Percentiles rank a stretch among this genome's conserved stretches.
Evolutionary conservation across 2,329 filamentous ascomycete species (phyloP).

Genomic region (Diaporthe amygdali): DNA sequence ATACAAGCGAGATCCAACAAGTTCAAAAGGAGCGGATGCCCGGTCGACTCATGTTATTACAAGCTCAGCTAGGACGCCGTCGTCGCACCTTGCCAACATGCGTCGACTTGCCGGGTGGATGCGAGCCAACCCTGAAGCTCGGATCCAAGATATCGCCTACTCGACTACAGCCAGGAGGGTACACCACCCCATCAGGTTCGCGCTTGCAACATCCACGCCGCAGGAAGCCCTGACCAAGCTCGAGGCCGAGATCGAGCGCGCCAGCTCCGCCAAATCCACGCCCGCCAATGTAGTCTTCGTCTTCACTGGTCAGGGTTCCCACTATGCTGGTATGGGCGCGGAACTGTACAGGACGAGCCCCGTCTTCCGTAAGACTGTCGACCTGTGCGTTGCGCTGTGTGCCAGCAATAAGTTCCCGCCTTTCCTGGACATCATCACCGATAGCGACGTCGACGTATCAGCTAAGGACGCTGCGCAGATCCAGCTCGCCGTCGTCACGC

Average conservation of each 20-base stretch:
- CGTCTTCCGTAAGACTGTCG: conserved; percentile 50
- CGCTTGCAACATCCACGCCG: conserved; percentile 43
- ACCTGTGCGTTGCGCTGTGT: conserved; percentile 57
- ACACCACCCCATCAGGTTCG: conserved; percentile 57
- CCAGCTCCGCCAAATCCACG: conserved; percentile 41
- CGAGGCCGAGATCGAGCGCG: conserved; percentile 37
- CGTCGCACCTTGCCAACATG: conserved; percentile 58
- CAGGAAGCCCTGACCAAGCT: conserved; percentile 41
- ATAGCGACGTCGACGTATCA: conserved; percentile 41
- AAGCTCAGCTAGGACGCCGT: conserved; percentile 52
- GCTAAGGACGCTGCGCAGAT: conserved; percentile 49
- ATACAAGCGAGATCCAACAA: conserved; percentile 41
- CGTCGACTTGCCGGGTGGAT: conserved; percentile 46
- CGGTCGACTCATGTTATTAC: conserved; percentile 57
- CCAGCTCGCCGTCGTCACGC: conserved; percentile 51
- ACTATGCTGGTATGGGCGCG: conserved; percentile 48
- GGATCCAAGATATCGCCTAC: conserved; percentile 61
- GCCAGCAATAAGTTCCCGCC: conserved; percentile 51
- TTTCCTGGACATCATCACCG: conserved; percentile 51
- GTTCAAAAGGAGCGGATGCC: conserved; percentile 43
- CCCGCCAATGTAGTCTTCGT: conserved; percentile 48
- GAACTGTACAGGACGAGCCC: conserved; percentile 46
- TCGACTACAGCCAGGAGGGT: conserved; percentile 67
- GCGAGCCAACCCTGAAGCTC: conserved; percentile 49
- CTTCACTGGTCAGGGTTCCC: conserved; percentile 56